phyloP scores from a whole-genome alignment of 495 filamentous ascomycete species.

The Lasiosphaeria miniovina region DNA sequence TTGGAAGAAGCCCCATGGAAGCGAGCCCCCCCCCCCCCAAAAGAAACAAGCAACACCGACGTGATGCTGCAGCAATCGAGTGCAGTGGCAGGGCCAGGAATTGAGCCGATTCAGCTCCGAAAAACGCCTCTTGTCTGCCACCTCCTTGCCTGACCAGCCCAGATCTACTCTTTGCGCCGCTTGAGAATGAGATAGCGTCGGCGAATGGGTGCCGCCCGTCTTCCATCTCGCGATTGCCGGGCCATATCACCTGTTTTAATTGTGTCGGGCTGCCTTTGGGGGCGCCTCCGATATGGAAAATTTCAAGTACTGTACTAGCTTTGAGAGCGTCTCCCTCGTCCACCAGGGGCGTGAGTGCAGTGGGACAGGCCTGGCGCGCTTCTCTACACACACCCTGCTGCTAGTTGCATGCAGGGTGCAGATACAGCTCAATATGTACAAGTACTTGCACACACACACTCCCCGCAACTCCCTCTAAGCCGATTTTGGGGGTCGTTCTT shows the following conservation, averaged over 20 bases:
- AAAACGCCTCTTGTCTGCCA: slow-evolving; percentile 1
- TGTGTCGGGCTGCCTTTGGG: slow-evolving; percentile 25
- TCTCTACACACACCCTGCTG: slow-evolving; percentile 13
- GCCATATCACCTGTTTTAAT: slow-evolving; percentile 31
- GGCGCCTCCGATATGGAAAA: slow-evolving; percentile 38
- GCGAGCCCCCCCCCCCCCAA: slow-evolving; percentile 8
- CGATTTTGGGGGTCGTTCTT: slow-evolving; percentile 9
- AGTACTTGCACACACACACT: neutral
- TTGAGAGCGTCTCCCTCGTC: slow-evolving; percentile 12
- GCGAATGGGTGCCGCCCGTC: slow-evolving; percentile 6
- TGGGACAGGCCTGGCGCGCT: slow-evolving; percentile 1
- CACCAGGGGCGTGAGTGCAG: slow-evolving; percentile 24
- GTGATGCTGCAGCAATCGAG: slow-evolving; percentile 8
- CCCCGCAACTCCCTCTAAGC: neutral
- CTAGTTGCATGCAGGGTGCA: neutral
- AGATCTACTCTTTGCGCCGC: neutral
- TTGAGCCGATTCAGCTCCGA: slow-evolving; percentile 27
- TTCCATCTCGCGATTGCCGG: slow-evolving; percentile 30
- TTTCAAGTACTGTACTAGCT: slow-evolving; percentile 9
- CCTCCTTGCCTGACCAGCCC: neutral
- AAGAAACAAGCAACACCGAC: slow-evolving; percentile 23
- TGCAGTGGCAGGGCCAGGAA: slow-evolving; percentile 21
- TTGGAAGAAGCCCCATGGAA: slow-evolving; percentile 3
- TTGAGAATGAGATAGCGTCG: slow-evolving; percentile 1
- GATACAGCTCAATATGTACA: neutral